A percentile compares a stretch with the other conserved stretches of the same genome.
phyloP scores from a whole-genome alignment of 2,329 filamentous ascomycete genomes.

The Talaromyces albobiverticillius region DNA sequence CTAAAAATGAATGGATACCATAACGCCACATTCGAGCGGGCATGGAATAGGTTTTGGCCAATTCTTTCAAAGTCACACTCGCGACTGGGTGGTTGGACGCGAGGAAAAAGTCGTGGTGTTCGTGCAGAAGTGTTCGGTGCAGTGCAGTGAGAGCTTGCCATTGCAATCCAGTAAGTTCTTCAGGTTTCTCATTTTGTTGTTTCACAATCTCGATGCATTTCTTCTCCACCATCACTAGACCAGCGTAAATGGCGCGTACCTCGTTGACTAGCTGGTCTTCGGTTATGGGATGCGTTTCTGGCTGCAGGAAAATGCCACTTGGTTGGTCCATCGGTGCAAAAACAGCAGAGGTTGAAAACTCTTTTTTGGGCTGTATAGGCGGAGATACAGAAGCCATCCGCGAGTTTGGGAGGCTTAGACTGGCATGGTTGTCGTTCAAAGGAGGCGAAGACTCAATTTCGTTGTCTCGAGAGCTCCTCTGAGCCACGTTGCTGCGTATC shows the following conservation, averaged over 20 bases:
- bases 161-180: constrained; percentile 61
- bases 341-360: neutral
- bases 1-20: constrained; percentile 81
- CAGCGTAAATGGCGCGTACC: constrained; percentile 64
- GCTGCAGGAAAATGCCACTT: constrained; percentile 51
- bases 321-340: constrained; percentile 9
- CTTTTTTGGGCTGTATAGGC: neutral
- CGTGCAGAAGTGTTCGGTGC: constrained; percentile 75
- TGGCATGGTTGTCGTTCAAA: neutral
- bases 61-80: constrained; percentile 60
- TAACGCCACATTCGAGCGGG: constrained; percentile 92
- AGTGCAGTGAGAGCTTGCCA: constrained; percentile 82
- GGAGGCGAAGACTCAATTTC: neutral
- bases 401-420: constrained; percentile 3
- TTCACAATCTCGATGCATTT: constrained; percentile 83
- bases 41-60: constrained; percentile 85
- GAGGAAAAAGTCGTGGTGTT: constrained; percentile 83
- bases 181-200: constrained; percentile 53
- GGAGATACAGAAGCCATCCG: neutral
- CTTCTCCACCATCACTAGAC: constrained; percentile 79
- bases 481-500: constrained; percentile 1
- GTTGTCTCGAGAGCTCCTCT: neutral
- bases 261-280: constrained; percentile 77
- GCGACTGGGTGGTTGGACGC: constrained; percentile 84
- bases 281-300: constrained; percentile 66